Evolutionary conservation across 805 yeast species (phyloP), one percentile per base, ranked within the genome.

Genomic region (Teunomyces lycoperdinae): DNA sequence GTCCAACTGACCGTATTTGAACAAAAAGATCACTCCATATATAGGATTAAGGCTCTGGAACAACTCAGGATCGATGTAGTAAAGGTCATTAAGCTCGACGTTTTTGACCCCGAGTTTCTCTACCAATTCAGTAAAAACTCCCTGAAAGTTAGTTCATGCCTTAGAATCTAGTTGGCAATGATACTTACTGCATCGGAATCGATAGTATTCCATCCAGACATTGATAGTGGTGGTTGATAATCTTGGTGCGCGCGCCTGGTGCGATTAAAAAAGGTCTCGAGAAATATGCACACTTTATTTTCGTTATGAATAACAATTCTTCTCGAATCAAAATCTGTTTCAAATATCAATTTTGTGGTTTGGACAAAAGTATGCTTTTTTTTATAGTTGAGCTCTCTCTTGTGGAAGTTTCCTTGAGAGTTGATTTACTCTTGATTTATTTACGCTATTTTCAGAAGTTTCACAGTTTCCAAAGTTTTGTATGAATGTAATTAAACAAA

Each of bases 101-200:
- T 76, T 71, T 47, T 73, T 56, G 26, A 81, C 80, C 9, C 79
- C 78, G 36, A 84, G 65, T 27, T 73, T 71, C 49, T 78, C 83
- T n/a, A 80, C 78, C 14, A 84, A 70, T 49, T 82, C 84, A 1
- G 85, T 77, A 63, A 84, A 84, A 6, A 84, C 81, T 3, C 85
- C 83, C 76, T 76, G 38, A 13, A 8, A 5, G 31, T 34, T 30
- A 45, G 44, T 39, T 10, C 16, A 13, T 6, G 16, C 27, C 9
- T n/a, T 24, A 7, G 16, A 9, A 11, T 11, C 36, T 3, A 13
- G n/a, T 4, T 16, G 4, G 2, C 9, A 27, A 3, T 13, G n/a
- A 5, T 59, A 73, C 56, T 36, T 46, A 52, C 83, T 0, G 85
- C 84, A 60, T 82, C 87, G 4, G 85, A 80, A 52, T 81, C 86